Percentiles rank a stretch among this genome's conserved stretches.
These are phyloP conservation scores for Cochlearia excelsa DNA, from an alignment of 345 rosid species.

Conservation along the genomic window DNA sequence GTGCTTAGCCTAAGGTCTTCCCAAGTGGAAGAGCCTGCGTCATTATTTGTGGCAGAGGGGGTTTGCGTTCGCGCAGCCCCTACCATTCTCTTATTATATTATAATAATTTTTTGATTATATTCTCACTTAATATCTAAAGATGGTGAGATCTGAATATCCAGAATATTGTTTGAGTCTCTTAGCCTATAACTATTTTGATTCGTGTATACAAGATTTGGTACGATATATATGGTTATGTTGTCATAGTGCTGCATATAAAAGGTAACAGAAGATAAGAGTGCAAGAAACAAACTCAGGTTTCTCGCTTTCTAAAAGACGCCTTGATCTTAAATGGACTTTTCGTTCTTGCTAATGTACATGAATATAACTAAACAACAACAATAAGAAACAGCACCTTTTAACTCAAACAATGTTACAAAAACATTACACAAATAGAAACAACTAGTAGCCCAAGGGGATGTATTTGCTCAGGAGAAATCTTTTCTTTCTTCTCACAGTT, in stretches of 20 bases:
- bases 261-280: too few species aligned
- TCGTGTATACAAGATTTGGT: too few species aligned
- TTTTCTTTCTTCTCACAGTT: conserved; percentile 41
- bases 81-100: neutral
- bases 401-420: neutral
- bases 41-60: conserved; percentile 57
- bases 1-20: conserved; percentile 43
- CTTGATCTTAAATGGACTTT: neutral
- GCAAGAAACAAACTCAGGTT: neutral
- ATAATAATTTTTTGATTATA: too few species aligned
- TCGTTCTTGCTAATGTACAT: conserved; percentile 27
- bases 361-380: conserved; percentile 33
- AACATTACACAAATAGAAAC: conserved; percentile 10
- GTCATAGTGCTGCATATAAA: too few species aligned
- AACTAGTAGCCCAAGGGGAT: conserved; percentile 5
- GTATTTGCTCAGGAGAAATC: conserved; percentile 11
- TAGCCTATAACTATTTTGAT: too few species aligned
- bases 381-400: conserved; percentile 11
- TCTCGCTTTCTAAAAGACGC: conserved; percentile 1
- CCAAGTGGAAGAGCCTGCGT: conserved; percentile 54
- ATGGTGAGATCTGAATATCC: too few species aligned
- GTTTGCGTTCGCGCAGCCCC: conserved; percentile 66
- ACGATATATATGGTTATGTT: too few species aligned
- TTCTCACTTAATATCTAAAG: too few species aligned
- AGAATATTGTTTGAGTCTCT: too few species aligned